A percentile compares a stretch with the other conserved stretches of the same genome.
phyloP scores from a whole-genome alignment of 768 basidiomycete species.

The Mycena indigotica region DNA sequence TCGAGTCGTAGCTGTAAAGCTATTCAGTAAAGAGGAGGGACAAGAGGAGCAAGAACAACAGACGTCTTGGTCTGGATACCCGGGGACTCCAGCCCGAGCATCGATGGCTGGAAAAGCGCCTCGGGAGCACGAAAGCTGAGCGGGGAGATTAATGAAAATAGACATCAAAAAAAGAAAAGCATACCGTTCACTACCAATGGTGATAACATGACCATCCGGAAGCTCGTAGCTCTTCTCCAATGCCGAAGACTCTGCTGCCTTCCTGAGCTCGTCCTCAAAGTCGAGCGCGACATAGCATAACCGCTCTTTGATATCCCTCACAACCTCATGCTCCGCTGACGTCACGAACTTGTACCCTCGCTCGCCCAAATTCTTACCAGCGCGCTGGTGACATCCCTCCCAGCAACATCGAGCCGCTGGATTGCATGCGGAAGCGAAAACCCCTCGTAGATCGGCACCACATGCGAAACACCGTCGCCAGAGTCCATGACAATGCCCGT shows the following conservation, averaged over 20 bases:
- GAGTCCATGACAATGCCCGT: conserved; percentile 72
- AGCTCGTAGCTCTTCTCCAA: conserved; percentile 45
- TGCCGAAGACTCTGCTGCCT: conserved; percentile 9
- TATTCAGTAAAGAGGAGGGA: not conserved
- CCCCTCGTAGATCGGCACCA: conserved; percentile 73
- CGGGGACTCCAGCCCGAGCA: conserved; percentile 58
- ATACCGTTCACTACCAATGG: conserved; percentile 67
- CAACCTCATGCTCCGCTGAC: conserved; percentile 71
- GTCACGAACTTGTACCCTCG: conserved; percentile 79
- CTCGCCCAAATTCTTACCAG: conserved; percentile 63
- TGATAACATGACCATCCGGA: conserved; percentile 62
- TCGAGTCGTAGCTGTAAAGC: conserved; percentile 53
- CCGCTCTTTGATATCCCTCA: conserved; percentile 80
- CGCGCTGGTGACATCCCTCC: conserved; percentile 62
- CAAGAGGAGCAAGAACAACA: not conserved
- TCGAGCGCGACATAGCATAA: conserved; percentile 43
- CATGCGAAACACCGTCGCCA: conserved; percentile 39
- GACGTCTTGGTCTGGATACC: conserved; percentile 36
- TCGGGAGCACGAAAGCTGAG: conserved; percentile 64
- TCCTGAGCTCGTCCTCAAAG: conserved; percentile 27
- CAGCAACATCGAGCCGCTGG: conserved; percentile 63
- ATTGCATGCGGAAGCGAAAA: conserved; percentile 69
- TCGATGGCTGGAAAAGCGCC: conserved; percentile 70
- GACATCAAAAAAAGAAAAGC: not conserved
- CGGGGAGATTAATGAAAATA: not conserved